Conservation (phyloP, 2,329 filamentous ascomycete species). For the Leptographium galeiforme region DNA sequence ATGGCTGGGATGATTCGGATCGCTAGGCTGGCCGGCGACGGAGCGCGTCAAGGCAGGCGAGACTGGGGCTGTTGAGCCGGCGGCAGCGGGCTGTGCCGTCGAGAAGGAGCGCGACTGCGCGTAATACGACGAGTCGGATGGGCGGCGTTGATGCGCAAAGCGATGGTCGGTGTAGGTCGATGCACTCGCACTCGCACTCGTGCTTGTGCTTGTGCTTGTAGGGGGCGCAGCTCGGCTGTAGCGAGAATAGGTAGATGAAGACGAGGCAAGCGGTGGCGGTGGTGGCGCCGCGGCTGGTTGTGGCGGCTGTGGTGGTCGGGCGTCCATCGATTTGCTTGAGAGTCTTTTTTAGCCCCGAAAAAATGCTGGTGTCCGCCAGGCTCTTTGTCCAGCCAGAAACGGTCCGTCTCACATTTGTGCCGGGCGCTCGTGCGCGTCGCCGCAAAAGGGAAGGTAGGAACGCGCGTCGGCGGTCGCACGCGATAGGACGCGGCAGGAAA, state of each 20-base stretch:
- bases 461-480: neutral
- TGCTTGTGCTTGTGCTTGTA: constrained; percentile 11
- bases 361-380: neutral
- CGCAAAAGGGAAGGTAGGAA: neutral
- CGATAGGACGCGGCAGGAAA: neutral
- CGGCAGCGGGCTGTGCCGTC: constrained; percentile 12
- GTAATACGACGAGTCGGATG: constrained; percentile 30
- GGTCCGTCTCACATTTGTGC: neutral
- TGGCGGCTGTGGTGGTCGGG: constrained; percentile 19
- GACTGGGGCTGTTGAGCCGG: neutral
- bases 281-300: constrained; percentile 5
- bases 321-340: constrained; percentile 17
- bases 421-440: neutral
- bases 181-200: too few relatives aligned
- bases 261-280: constrained; percentile 4
- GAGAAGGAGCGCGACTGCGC: constrained; percentile 22
- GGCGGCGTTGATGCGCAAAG: constrained; percentile 20
- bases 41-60: neutral
- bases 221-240: constrained; percentile 12
- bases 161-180: constrained; percentile 15
- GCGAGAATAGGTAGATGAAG: constrained; percentile 17
- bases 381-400: constrained; percentile 24
- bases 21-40: too few relatives aligned
- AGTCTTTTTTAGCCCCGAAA: neutral
- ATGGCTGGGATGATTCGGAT: neutral